These are phyloP conservation scores for Mrakia frigida DNA, from an alignment of 768 basidiomycete species.

Conservation along the genomic window DNA sequence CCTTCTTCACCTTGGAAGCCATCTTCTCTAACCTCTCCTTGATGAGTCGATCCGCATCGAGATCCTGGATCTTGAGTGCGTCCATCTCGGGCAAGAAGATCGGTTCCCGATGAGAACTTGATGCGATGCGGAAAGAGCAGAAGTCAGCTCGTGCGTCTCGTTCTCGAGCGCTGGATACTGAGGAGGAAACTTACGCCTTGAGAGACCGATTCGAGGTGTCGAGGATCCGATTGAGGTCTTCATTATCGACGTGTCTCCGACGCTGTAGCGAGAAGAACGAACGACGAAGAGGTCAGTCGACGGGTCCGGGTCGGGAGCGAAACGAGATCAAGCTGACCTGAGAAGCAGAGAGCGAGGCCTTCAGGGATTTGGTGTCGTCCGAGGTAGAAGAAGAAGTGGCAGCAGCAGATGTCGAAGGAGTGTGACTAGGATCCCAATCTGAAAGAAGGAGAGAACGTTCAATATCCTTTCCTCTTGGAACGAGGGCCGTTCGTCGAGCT, in stretches of 20 bases:
- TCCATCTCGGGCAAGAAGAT: slow-evolving; percentile 11
- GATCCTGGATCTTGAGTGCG: neutral
- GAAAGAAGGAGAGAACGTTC: neutral
- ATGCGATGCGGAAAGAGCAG: neutral
- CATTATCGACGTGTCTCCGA: neutral
- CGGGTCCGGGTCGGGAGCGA: neutral
- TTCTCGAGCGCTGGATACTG: neutral
- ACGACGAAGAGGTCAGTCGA: too few relatives aligned
- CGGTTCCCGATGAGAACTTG: neutral
- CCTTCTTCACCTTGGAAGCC: neutral
- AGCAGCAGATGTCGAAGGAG: neutral
- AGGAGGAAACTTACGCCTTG: neutral
- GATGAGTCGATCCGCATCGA: neutral
- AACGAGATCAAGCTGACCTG: neutral
- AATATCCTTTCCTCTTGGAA: neutral
- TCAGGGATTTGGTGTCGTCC: neutral
- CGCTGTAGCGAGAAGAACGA: neutral
- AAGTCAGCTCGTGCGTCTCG: neutral
- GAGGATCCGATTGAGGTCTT: neutral
- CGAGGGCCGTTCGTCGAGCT: neutral
- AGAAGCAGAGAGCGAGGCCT: neutral
- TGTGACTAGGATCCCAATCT: neutral
- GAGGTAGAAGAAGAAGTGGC: neutral
- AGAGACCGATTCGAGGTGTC: neutral
- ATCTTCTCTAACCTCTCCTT: neutral